Evolutionary conservation across 2,329 filamentous ascomycete genomes (phyloP), one percentile per base, ranked within the genome.

Genomic region (Fusarium sp.): DNA sequence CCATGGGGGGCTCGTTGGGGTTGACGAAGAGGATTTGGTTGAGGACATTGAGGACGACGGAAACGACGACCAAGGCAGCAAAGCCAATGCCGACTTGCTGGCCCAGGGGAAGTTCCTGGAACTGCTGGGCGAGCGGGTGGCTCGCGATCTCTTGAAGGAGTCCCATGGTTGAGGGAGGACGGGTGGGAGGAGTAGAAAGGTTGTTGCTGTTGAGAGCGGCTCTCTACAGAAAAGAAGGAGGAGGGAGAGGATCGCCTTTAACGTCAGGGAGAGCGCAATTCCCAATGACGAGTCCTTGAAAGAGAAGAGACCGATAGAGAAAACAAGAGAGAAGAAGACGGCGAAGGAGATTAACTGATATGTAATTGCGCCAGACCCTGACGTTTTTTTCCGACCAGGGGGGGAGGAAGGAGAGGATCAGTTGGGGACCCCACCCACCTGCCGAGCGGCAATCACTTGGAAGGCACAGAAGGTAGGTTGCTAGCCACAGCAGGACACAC

Each of bases 11-110:
- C 78, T 93, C 91, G 78, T 93, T 91, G 56, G 91, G 87, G 74
- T 93, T 95, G 82, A 88, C 92, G 83, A 93, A 89, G 67, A 97
- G 82, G 61, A 96, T 74, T 81, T 98, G 95, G 69, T 85, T 85
- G 73, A 92, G 76, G 70, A 98, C 89, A 80, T 98, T 97, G 82
- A 94, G 76, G 64, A 92, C 77, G 61, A 97, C 86, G 16, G 89
- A 79, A 62, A 89, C 54, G 33, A 81, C 78, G 66, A 90, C 46
- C 64, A 87, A 77, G 42, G 75, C 77, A 34, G 71, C 79, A 29
- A 86, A 59, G 51, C 79, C 79, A 62, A 84, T 77, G 65, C 77
- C 82, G 44, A 86, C 77, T 79, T 88, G 86, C 64, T 81, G 78
- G 27, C 76, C 81, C 25, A 81, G 77, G 18, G 83, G 81, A 69